Percentiles rank a stretch among this genome's conserved stretches.
These are phyloP conservation scores for Thalassiosira livingstoniorum DNA, from an alignment of 352 stramenopile species.

Conservation along the genomic window DNA sequence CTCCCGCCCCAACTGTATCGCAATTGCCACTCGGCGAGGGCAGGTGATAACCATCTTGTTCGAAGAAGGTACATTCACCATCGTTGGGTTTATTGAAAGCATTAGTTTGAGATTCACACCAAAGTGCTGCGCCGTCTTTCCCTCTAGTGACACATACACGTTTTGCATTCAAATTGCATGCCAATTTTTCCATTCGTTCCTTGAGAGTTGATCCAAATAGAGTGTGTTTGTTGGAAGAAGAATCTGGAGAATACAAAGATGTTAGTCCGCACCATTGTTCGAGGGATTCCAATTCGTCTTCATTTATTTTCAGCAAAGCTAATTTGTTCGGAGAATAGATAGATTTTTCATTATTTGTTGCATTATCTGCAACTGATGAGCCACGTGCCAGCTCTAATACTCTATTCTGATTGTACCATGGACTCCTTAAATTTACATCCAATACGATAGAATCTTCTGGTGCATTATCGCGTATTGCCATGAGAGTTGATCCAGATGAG, in stretches of 20 bases:
- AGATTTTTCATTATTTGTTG: too few relatives aligned
- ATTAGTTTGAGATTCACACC: constrained; percentile 4
- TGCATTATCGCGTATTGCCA: constrained; percentile 32
- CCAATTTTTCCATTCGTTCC: constrained; percentile 46
- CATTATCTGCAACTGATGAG: not conserved
- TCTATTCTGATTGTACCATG: constrained; percentile 47
- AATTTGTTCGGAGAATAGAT: constrained; percentile 33
- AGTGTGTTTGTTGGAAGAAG: constrained; percentile 8
- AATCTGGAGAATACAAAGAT: not conserved
- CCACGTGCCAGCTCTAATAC: constrained; percentile 48
- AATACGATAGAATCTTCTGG: constrained; percentile 47
- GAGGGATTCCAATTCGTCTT: constrained; percentile 57
- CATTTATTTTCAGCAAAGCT: constrained; percentile 67
- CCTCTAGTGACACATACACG: constrained; percentile 62
- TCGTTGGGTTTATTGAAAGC: not conserved
- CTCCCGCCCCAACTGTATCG: constrained; percentile 65
- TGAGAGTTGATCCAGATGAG: too few relatives aligned
- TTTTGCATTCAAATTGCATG: constrained; percentile 30
- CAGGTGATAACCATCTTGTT: constrained; percentile 25
- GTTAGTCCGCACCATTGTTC: constrained; percentile 49
- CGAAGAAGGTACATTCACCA: constrained; percentile 15
- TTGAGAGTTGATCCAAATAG: constrained; percentile 29
- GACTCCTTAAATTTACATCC: constrained; percentile 64
- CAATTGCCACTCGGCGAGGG: constrained; percentile 12
- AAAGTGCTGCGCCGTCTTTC: constrained; percentile 46